Conservation (phyloP, 257 asterid genomes). For the Thymus mandschuricus region DNA sequence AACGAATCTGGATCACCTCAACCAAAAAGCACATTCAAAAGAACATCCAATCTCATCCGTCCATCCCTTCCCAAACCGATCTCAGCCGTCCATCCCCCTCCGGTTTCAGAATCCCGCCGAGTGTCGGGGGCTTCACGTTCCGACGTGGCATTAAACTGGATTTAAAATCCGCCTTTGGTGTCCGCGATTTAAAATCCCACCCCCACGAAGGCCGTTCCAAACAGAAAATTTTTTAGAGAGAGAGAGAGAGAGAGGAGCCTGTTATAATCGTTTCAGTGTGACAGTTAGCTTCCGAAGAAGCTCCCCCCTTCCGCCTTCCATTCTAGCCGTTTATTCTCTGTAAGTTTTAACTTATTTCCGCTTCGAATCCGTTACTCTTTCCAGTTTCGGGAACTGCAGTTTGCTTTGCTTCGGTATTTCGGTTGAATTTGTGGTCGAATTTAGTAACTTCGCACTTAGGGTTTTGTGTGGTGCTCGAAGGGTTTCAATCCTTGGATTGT, state of each 20-base stretch:
- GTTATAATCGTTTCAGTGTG: constrained; percentile 14
- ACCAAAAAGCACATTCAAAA: constrained; percentile 12
- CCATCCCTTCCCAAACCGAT: neutral
- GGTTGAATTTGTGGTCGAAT: neutral
- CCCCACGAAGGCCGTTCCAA: constrained; percentile 14
- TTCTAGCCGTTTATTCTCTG: constrained; percentile 35
- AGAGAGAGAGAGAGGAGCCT: neutral
- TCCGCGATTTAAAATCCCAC: constrained; percentile 55
- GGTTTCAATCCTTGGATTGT: constrained; percentile 13
- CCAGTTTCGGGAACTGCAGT: constrained; percentile 13
- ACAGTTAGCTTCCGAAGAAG: constrained; percentile 33
- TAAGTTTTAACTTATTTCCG: constrained; percentile 31
- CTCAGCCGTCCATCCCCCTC: constrained; percentile 18
- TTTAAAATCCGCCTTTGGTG: constrained; percentile 75
- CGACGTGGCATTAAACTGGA: constrained; percentile 62
- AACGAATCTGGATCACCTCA: constrained; percentile 26
- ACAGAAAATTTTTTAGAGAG: constrained; percentile 30
- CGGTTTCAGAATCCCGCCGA: constrained; percentile 41
- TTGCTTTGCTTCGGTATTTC: neutral
- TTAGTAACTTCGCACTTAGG: constrained; percentile 44
- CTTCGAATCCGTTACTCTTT: constrained; percentile 9
- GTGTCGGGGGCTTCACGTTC: constrained; percentile 44
- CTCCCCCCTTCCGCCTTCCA: constrained; percentile 20
- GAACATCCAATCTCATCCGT: constrained; percentile 48
- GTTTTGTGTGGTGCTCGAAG: constrained; percentile 30